Evolutionary conservation across 208 protist species (phyloP).

Genomic region (Acanthamoeba rhysodes): DNA sequence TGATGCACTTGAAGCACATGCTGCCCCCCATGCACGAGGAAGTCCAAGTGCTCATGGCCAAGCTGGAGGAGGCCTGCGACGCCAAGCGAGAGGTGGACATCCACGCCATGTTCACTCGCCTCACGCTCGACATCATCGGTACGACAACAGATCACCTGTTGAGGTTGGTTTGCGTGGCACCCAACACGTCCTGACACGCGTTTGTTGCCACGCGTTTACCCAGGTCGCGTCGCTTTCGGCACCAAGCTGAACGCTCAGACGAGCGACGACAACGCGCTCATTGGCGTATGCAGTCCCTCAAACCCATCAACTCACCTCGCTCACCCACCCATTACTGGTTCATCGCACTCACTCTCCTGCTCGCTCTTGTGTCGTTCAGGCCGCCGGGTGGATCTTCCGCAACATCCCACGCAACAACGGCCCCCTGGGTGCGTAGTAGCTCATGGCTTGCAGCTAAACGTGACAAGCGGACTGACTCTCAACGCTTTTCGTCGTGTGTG

Average conservation of each 20-base stretch:
- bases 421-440: background rate
- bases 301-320: too few relatives aligned
- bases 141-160: background rate
- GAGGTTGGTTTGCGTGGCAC: too few relatives aligned
- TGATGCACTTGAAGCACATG: constrained; percentile 73
- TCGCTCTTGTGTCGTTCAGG: background rate
- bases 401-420: constrained; percentile 50
- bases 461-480: background rate
- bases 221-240: constrained; percentile 31
- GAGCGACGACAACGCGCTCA: background rate
- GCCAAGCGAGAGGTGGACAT: constrained; percentile 47
- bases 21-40: constrained; percentile 35
- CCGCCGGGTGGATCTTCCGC: background rate
- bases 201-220: background rate
- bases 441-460: background rate
- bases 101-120: background rate
- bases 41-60: background rate
- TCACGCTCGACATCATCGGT: constrained; percentile 66
- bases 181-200: too few relatives aligned
- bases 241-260: constrained; percentile 39
- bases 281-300: background rate
- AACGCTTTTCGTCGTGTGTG: too few relatives aligned
- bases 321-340: background rate
- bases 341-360: background rate
- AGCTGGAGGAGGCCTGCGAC: constrained; percentile 3